A percentile compares a stretch with the other conserved stretches of the same genome.
Conservation (phyloP, 768 basidiomycete species). For the Megacollybia marginata region DNA sequence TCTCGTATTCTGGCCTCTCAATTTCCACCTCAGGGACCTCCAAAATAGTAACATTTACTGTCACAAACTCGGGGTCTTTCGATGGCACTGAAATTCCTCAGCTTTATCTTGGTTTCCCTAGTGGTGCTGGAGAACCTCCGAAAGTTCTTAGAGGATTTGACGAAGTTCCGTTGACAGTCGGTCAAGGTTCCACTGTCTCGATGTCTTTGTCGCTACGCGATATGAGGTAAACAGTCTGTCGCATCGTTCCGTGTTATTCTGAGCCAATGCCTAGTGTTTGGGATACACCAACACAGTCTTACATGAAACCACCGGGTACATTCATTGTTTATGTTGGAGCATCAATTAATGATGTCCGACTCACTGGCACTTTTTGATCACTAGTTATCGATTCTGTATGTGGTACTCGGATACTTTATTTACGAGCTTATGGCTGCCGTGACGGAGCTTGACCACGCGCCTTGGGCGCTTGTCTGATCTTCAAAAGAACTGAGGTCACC, state of each 20-base stretch:
- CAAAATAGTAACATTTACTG: conserved; percentile 31
- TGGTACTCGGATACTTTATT: background rate
- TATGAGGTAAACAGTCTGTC: conserved; percentile 30
- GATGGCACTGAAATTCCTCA: conserved; percentile 49
- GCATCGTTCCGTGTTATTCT: background rate
- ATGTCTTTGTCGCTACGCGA: conserved; percentile 33
- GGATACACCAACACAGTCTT: conserved; percentile 45
- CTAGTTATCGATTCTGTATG: background rate
- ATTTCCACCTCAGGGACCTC: conserved; percentile 27
- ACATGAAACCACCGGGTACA: conserved; percentile 41
- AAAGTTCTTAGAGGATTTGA: conserved; percentile 47
- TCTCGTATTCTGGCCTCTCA: conserved; percentile 49
- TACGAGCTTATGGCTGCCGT: background rate
- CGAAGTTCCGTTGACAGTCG: conserved; percentile 31
- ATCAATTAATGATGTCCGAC: conserved; percentile 39
- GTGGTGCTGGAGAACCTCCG: conserved; percentile 37
- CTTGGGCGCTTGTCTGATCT: background rate
- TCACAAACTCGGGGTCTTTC: conserved; percentile 41
- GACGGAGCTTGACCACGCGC: background rate
- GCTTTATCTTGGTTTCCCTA: conserved; percentile 44
- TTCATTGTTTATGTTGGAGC: conserved; percentile 50
- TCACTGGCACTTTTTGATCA: conserved; percentile 19
- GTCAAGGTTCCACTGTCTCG: conserved; percentile 26
- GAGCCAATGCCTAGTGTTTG: conserved; percentile 30
- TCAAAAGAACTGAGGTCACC: background rate